A percentile compares a stretch with the other conserved stretches of the same genome.
Evolutionary conservation across 106 monocot genomes (phyloP).

Genomic region (Allium cepa): DNA sequence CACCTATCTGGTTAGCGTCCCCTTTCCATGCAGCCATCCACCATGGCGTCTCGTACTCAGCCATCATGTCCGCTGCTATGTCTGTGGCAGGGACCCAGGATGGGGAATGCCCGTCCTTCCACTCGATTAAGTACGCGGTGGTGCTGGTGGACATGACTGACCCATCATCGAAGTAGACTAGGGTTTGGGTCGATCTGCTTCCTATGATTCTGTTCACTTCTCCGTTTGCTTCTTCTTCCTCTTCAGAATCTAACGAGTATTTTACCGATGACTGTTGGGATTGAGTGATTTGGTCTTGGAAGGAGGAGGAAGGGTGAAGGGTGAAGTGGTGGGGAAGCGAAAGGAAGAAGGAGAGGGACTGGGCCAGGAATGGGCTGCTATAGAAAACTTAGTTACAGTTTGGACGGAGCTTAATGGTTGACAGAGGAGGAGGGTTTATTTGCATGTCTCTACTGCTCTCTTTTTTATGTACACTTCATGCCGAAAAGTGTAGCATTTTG

Average conservation of each 20-base stretch:
- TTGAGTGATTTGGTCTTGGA: too few species aligned
- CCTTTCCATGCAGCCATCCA: conserved; percentile 81
- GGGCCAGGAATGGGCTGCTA: not conserved
- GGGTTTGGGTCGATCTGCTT: too few species aligned
- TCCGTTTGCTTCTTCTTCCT: too few species aligned
- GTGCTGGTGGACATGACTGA: conserved; percentile 16
- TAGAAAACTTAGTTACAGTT: not conserved
- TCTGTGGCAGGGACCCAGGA: conserved; percentile 49
- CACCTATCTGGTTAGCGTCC: conserved; percentile 42
- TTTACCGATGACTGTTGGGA: too few species aligned
- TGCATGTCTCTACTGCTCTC: not conserved
- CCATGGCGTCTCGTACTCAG: conserved; percentile 91
- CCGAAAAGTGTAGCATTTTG: too few species aligned
- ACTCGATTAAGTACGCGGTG: conserved; percentile 65
- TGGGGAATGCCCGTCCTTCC: conserved; percentile 73
- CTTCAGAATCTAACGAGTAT: too few species aligned
- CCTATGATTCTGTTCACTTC: too few species aligned
- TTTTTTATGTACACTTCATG: too few species aligned
- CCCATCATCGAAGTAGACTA: conserved; percentile 25
- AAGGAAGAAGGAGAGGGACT: not conserved
- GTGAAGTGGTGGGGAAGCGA: conserved; percentile 1
- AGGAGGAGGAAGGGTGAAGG: too few species aligned
- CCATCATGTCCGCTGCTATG: conserved; percentile 72
- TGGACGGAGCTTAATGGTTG: too few species aligned
- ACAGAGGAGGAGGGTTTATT: conserved; percentile 6